Evolutionary conservation across 1,284 basidiomycete species (phyloP).

Genomic region (Quambalaria eucalypti): DNA sequence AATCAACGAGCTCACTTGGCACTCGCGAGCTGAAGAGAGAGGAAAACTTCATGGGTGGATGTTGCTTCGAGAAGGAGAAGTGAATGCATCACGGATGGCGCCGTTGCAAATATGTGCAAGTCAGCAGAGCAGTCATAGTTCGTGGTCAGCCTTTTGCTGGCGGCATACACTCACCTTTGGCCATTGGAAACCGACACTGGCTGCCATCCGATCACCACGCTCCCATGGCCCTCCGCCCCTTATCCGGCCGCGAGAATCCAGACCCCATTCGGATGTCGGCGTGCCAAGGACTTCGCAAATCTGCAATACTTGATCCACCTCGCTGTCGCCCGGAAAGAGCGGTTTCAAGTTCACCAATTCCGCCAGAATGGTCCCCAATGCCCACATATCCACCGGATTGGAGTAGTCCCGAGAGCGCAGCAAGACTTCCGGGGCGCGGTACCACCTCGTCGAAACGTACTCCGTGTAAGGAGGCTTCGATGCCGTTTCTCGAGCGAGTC

Average conservation of each 20-base stretch:
- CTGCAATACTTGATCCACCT: slow-evolving; percentile 82
- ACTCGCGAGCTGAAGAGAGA: slow-evolving; percentile 69
- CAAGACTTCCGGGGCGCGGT: slow-evolving; percentile 93
- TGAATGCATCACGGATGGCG: neutral
- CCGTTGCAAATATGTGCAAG: neutral
- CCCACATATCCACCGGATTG: slow-evolving; percentile 98
- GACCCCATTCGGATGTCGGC: slow-evolving; percentile 71
- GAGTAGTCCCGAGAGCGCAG: slow-evolving; percentile 85
- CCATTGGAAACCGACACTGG: slow-evolving; percentile 76
- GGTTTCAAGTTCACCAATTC: slow-evolving; percentile 91
- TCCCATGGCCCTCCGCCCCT: slow-evolving; percentile 83
- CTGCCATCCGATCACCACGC: slow-evolving; percentile 74
- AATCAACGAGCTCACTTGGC: slow-evolving; percentile 74
- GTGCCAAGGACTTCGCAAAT: slow-evolving; percentile 91
- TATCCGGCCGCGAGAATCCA: slow-evolving; percentile 61
- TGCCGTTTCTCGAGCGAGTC: slow-evolving; percentile 79
- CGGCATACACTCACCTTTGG: slow-evolving; percentile 59
- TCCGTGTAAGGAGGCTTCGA: slow-evolving; percentile 92
- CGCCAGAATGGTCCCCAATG: slow-evolving; percentile 92
- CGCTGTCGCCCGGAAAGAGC: slow-evolving; percentile 91
- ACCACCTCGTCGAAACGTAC: slow-evolving; percentile 98
- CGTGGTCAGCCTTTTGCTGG: slow-evolving; percentile 6
- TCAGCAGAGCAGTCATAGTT: slow-evolving; percentile 6
- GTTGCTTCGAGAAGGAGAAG: slow-evolving; percentile 54
- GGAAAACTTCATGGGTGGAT: slow-evolving; percentile 67